phyloP scores from a whole-genome alignment of 1,284 basidiomycete genomes.

The Singerocomus inundabilis region DNA sequence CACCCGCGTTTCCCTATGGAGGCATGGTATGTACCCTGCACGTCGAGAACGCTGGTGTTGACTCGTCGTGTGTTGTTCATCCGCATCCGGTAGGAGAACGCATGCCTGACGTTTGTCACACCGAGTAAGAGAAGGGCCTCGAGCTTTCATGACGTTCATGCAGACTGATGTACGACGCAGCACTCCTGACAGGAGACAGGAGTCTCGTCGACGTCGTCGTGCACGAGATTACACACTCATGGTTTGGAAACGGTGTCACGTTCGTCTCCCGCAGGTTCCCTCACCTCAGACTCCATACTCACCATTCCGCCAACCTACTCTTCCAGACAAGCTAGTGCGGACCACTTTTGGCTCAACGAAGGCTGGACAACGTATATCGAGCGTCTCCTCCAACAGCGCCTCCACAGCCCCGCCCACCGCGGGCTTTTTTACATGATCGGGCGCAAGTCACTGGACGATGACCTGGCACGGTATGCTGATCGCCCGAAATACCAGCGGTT shows the following conservation, averaged over 20 bases:
- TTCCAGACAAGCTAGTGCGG: conserved; percentile 62
- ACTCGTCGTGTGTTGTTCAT: conserved; percentile 14
- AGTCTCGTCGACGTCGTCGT: conserved; percentile 86
- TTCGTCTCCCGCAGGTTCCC: conserved; percentile 33
- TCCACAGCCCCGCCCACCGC: conserved; percentile 79
- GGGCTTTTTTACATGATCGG: conserved; percentile 83
- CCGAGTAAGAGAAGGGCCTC: conserved; percentile 54
- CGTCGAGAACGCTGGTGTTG: too few species aligned
- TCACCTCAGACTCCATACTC: neutral
- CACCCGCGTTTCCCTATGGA: conserved; percentile 91
- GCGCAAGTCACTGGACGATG: conserved; percentile 69
- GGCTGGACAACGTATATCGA: conserved; percentile 96
- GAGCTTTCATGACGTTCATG: neutral
- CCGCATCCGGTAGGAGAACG: conserved; percentile 57
- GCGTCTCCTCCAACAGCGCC: conserved; percentile 71
- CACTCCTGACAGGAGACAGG: conserved; percentile 80
- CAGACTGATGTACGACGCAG: conserved; percentile 38
- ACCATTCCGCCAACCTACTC: conserved; percentile 11
- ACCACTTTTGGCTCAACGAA: conserved; percentile 92
- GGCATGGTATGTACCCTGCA: conserved; percentile 62
- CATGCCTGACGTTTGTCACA: conserved; percentile 84
- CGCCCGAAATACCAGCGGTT: conserved; percentile 80
- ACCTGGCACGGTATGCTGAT: conserved; percentile 60
- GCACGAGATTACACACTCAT: conserved; percentile 77
- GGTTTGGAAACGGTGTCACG: conserved; percentile 87